Evolutionary conservation across 495 filamentous ascomycete species (phyloP).

Genomic region (Daldinia concentrica): DNA sequence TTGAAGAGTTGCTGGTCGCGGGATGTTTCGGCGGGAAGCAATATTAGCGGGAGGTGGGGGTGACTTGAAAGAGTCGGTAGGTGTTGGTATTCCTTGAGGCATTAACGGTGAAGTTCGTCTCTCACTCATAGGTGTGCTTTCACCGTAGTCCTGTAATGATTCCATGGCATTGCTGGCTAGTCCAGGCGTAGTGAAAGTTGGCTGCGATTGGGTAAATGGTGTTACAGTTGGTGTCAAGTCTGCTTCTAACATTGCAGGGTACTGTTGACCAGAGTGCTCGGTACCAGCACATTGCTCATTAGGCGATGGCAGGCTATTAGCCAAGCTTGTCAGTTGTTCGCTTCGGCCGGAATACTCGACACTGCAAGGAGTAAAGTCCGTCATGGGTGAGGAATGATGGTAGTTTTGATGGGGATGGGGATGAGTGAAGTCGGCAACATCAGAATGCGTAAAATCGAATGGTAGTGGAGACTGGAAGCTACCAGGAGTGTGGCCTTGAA

Average conservation of each 20-base stretch:
- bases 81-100: conserved; percentile 38
- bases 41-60: conserved; percentile 59
- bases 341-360: background rate
- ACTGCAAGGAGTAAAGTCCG: conserved; percentile 9
- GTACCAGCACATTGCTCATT: conserved; percentile 12
- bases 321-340: conserved; percentile 2
- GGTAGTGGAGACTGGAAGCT: conserved; percentile 24
- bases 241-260: conserved; percentile 20
- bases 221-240: conserved; percentile 18
- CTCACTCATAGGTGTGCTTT: conserved; percentile 20
- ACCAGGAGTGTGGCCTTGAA: background rate
- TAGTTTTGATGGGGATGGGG: conserved; percentile 17
- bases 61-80: conserved; percentile 54
- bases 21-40: conserved; percentile 57
- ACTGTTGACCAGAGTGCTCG: conserved; percentile 15
- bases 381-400: background rate
- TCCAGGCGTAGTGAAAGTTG: conserved; percentile 16
- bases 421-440: background rate
- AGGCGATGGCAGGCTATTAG: conserved; percentile 19
- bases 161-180: conserved; percentile 20
- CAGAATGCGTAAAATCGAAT: conserved; percentile 12
- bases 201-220: conserved; percentile 24
- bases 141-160: conserved; percentile 10
- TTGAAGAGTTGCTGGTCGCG: conserved; percentile 54
- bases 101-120: conserved; percentile 12